phyloP scores from a whole-genome alignment of 1,284 basidiomycete genomes.

The Limonomyces culmigenus region DNA sequence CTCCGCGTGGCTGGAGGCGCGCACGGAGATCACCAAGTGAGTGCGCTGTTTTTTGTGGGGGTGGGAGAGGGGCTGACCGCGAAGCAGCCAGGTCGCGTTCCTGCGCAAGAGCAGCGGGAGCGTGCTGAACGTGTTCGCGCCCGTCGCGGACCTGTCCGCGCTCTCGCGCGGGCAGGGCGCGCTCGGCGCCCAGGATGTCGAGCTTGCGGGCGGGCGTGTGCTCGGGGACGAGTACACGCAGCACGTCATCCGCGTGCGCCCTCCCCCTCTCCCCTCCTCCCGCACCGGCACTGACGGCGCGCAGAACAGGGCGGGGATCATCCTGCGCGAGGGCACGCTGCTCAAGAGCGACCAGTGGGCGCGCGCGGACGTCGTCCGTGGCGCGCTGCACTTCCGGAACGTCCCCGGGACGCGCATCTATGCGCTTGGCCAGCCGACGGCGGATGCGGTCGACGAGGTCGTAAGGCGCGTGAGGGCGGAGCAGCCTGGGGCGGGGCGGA shows the following conservation, averaged over 20 bases:
- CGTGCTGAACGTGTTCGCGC: conserved; percentile 74
- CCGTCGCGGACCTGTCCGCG: conserved; percentile 72
- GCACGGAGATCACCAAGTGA: conserved; percentile 91
- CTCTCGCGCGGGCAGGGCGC: conserved; percentile 45
- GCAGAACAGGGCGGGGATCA: conserved; percentile 84
- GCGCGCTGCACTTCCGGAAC: conserved; percentile 89
- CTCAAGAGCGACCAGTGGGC: conserved; percentile 89
- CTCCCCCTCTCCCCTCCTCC: background rate
- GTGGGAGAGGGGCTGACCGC: background rate
- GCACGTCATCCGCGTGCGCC: conserved; percentile 69
- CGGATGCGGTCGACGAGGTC: conserved; percentile 80
- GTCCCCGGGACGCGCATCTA: conserved; percentile 78
- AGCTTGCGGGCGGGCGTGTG: conserved; percentile 70
- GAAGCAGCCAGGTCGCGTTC: conserved; percentile 66
- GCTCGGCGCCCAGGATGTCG: conserved; percentile 52
- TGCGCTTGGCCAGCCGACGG: conserved; percentile 84
- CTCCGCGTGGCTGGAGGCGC: conserved; percentile 72
- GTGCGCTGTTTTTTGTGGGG: conserved; percentile 14
- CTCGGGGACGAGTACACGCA: conserved; percentile 90
- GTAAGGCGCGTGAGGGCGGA: conserved; percentile 49
- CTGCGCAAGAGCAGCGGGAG: conserved; percentile 67
- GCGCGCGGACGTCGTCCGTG: conserved; percentile 63
- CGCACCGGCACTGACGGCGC: conserved; percentile 3
- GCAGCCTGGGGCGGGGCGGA: conserved; percentile 41
- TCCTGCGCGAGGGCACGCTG: conserved; percentile 73